phyloP scores from a whole-genome alignment of 1,139 yeast species.

The Taphrina communis region DNA sequence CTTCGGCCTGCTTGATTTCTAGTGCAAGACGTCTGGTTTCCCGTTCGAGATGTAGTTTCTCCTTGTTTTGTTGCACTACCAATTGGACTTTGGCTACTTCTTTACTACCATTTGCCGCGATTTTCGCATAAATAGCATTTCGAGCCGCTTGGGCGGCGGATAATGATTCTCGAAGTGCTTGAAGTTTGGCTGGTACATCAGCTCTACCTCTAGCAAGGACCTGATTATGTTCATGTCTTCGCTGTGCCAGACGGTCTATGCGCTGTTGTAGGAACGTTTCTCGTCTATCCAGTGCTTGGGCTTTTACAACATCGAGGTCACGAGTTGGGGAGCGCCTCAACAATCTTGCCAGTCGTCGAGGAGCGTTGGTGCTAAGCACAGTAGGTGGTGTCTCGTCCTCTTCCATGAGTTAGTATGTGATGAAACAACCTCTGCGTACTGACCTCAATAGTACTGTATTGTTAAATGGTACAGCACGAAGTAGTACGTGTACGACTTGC shows the following conservation, averaged over 20 bases:
- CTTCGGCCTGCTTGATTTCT: constrained; percentile 29
- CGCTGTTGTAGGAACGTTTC: constrained; percentile 25
- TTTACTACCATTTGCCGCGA: constrained; percentile 33
- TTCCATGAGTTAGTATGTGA: neutral
- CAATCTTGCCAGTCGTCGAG: constrained; percentile 6
- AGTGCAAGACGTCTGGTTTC: constrained; percentile 30
- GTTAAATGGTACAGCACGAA: too few species aligned
- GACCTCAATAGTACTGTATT: too few species aligned
- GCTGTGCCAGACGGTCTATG: constrained; percentile 21
- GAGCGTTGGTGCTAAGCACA: neutral
- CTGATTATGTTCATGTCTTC: constrained; percentile 9
- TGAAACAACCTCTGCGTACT: too few species aligned
- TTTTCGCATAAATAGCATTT: constrained; percentile 18
- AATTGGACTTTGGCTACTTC: constrained; percentile 24
- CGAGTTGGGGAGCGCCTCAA: constrained; percentile 21
- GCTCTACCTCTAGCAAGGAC: constrained; percentile 24
- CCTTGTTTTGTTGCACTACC: constrained; percentile 31
- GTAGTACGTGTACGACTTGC: too few species aligned
- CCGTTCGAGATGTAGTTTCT: constrained; percentile 17
- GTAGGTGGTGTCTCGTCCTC: neutral
- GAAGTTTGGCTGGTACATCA: constrained; percentile 14
- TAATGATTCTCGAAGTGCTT: constrained; percentile 21
- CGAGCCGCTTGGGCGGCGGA: constrained; percentile 40
- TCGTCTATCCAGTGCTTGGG: constrained; percentile 11
- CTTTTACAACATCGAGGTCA: constrained; percentile 2